Base-by-base conservation (phyloP, 371 early-diverging fungal species). In the Mortierella sp. region DNA sequence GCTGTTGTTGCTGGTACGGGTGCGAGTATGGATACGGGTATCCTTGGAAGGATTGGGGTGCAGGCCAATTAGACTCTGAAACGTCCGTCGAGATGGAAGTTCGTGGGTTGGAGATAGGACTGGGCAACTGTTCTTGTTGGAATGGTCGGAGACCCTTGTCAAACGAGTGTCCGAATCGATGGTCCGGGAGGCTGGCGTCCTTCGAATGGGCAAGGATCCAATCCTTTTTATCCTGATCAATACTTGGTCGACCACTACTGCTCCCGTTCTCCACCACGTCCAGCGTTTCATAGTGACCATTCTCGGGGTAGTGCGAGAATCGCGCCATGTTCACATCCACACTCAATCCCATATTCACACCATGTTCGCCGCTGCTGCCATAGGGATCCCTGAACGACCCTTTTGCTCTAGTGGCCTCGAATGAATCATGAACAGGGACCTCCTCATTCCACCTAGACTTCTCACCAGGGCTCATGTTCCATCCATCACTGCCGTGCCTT, bases 191-290 rank as follows among this genome's bases (percentile, higher is more conserved):
- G 57, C 29, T 64, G 30, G 45, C 25, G 44, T 30, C 37, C 9
- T 46, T 56, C 23, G 46, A 29, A 1, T 57, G 26, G 23, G 30
- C 28, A 14, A 30, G 7, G 48, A 23, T 26, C 21, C 50, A 19
- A 9, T 50, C 44, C 66, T 30, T 66, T 66, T 66, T 66, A 66
- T 66, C 57, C 2, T 66, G 50, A 19, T 51, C 59, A 48, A 50
- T 4, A 28, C n/a, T 56, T 7, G 18, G 21, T 57, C 56, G 57
- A 47, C 19, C 30, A 18, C 47, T n/a, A 15, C 11, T 45, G 0
- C 44, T 37, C 23, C 26, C 21, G 9, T 21, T 19, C 12, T 53
- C 25, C 25, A 12, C 53, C 19, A 53, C 25, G 4, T 23, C 53
- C 26, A 12, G 25, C 3, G 25, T 47, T 18, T 57, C 57, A 55